Base-by-base conservation (phyloP, 345 rosid species). In the Hirschfeldia incana region DNA sequence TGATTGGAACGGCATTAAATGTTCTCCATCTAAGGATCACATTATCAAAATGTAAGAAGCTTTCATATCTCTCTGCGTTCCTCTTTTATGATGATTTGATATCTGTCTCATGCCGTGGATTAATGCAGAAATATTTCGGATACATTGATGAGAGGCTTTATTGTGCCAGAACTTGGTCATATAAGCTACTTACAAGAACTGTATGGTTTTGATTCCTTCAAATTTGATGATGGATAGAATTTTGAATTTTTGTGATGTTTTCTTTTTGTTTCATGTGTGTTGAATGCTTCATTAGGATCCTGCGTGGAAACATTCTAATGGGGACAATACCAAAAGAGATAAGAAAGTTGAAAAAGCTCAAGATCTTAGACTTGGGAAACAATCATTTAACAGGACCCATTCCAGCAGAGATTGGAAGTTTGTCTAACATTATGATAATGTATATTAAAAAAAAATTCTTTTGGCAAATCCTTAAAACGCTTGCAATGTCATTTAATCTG, bases 281-380 rank as follows among this genome's bases (percentile, higher is more conserved):
- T 8, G 55, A 66, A 70, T 17, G 81, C 60, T 82, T 85, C 77
- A 83, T 81, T 83, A 96, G 99, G 81, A 80, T 86, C 84, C 72
- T 96, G 83, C 88, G 75, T 13, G 87, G 87, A 33, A 96, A 96
- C 85, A 77, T 78, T 60, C 86, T 96, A 83, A 82, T 87, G 42
- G 97, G 98, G 64, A 77, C 83, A 67, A 92, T 96, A 65, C 99
- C 99, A 28, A 92, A 88, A 77, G 98, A 96, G 66, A 53, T 93
- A 21, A 97, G 99, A 64, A 80, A 78, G 87, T 83, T 96, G 92
- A 86, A 89, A 83, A 78, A 78, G 62, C 95, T 96, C 61, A 78
- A 77, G 87, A 84, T 86, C 76, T 87, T 96, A 87, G 98, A 96
- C 87, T 84, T 93, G 88, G 98, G 99, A 78, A 85, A 67, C 83